A percentile compares a stretch with the other conserved stretches of the same genome.
These are phyloP conservation scores for Sarcomyxa edulis DNA, from an alignment of 768 basidiomycete genomes.

Conservation along the genomic window DNA sequence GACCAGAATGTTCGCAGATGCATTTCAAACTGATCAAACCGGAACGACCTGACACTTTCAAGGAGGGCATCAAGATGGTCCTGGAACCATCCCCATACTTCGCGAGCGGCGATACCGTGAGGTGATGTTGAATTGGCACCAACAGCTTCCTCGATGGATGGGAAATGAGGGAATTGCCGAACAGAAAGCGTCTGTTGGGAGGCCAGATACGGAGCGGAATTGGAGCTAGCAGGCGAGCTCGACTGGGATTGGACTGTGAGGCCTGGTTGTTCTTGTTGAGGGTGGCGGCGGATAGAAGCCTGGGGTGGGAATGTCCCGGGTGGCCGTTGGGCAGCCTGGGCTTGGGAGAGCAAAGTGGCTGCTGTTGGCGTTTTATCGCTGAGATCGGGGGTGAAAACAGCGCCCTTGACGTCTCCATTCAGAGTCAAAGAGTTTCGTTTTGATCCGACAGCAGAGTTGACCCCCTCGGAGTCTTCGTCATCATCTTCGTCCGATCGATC, in stretches of 20 bases:
- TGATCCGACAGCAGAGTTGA: slow-evolving; percentile 53
- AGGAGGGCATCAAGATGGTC: slow-evolving; percentile 83
- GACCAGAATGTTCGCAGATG: slow-evolving; percentile 85
- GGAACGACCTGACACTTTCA: slow-evolving; percentile 69
- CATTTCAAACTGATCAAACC: slow-evolving; percentile 89
- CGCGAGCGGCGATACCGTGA: slow-evolving; percentile 74
- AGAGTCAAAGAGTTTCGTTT: slow-evolving; percentile 73
- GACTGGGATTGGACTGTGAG: slow-evolving; percentile 50
- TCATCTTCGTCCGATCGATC: slow-evolving; percentile 82
- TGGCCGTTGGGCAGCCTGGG: slow-evolving; percentile 62
- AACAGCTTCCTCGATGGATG: slow-evolving; percentile 81
- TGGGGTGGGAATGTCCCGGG: slow-evolving; percentile 59
- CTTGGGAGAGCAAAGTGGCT: slow-evolving; percentile 70
- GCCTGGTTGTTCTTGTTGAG: slow-evolving; percentile 50
- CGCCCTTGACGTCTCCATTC: slow-evolving; percentile 55
- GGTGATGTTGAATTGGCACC: slow-evolving; percentile 69
- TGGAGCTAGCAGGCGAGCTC: slow-evolving; percentile 50
- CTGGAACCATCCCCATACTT: slow-evolving; percentile 91
- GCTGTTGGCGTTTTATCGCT: slow-evolving; percentile 87
- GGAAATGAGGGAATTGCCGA: slow-evolving; percentile 75
- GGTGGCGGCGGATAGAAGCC: slow-evolving; percentile 74
- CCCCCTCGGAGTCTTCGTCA: slow-evolving; percentile 79
- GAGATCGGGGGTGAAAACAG: slow-evolving; percentile 55
- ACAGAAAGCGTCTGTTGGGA: slow-evolving; percentile 57
- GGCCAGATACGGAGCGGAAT: slow-evolving; percentile 41